Conservation (phyloP, 2,329 filamentous ascomycete genomes). For the Cladophialophora immunda region DNA sequence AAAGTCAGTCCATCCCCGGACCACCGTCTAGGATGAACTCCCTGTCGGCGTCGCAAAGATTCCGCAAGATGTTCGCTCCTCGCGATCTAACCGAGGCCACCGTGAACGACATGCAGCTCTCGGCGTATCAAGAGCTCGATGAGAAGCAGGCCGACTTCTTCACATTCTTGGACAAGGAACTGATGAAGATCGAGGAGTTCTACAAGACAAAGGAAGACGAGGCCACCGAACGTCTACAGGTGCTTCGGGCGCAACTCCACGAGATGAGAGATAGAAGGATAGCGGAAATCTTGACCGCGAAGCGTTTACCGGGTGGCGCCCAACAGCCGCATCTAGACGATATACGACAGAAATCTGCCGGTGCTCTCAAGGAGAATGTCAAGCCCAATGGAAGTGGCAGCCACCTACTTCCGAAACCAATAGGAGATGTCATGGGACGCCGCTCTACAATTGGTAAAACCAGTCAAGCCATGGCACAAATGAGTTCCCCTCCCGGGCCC, state of each 20-base stretch:
- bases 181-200: slow-evolving; percentile 91
- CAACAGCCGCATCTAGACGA: slow-evolving; percentile 8
- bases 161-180: slow-evolving; percentile 79
- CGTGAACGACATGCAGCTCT: slow-evolving; percentile 60
- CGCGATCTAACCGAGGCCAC: slow-evolving; percentile 47
- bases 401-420: slow-evolving; percentile 42
- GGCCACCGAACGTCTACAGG: slow-evolving; percentile 73
- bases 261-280: slow-evolving; percentile 88
- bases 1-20: slow-evolving; percentile 34
- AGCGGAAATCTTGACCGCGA: slow-evolving; percentile 67
- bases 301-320: slow-evolving; percentile 1
- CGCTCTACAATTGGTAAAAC: slow-evolving; percentile 64
- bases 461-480: slow-evolving; percentile 58
- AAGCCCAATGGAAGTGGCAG: slow-evolving; percentile 40
- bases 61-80: slow-evolving; percentile 51
- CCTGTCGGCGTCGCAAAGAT: slow-evolving; percentile 45
- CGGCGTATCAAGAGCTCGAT: slow-evolving; percentile 71
- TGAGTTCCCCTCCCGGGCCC: slow-evolving; percentile 52
- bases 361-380: slow-evolving; percentile 39
- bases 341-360: slow-evolving; percentile 29
- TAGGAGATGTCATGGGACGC: slow-evolving; percentile 55
- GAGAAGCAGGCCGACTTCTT: slow-evolving; percentile 85
- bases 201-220: slow-evolving; percentile 89
- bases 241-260: slow-evolving; percentile 84
- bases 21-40: slow-evolving; percentile 39